Percentiles rank a stretch among this genome's conserved stretches.
These are phyloP conservation scores for Tremella yokohamensis DNA, from an alignment of 768 basidiomycete species.

Conservation along the genomic window DNA sequence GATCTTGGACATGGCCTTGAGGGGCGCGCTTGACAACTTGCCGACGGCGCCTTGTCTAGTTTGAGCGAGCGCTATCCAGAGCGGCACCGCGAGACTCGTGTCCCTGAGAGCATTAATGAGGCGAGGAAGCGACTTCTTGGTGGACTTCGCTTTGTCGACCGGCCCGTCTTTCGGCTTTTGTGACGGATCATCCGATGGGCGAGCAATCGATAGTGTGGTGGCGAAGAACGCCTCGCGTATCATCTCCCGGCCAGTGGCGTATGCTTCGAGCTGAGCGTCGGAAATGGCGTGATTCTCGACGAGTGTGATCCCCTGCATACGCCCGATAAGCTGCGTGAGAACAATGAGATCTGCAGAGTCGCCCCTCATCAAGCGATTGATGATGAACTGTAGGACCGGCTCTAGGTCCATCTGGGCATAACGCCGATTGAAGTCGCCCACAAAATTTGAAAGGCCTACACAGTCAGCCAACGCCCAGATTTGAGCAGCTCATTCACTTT, in stretches of 20 bases:
- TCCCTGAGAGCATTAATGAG: slow-evolving; percentile 47
- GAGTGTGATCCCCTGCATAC: slow-evolving; percentile 92
- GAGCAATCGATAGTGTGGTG: slow-evolving; percentile 39
- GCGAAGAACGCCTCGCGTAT: slow-evolving; percentile 68
- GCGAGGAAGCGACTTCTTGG: slow-evolving; percentile 41
- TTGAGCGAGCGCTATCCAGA: slow-evolving; percentile 87
- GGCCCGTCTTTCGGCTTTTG: slow-evolving; percentile 36
- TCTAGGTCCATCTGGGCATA: slow-evolving; percentile 73
- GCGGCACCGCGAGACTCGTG: slow-evolving; percentile 70
- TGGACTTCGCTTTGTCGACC: slow-evolving; percentile 43
- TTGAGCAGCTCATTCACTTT: slow-evolving; percentile 20
- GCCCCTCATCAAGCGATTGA: slow-evolving; percentile 78
- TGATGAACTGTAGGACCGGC: slow-evolving; percentile 81
- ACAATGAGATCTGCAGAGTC: slow-evolving; percentile 76
- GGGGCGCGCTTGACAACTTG: slow-evolving; percentile 29
- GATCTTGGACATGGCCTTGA: slow-evolving; percentile 62
- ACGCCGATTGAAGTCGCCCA: slow-evolving; percentile 81
- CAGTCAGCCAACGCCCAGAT: slow-evolving; percentile 11
- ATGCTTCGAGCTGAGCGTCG: slow-evolving; percentile 79
- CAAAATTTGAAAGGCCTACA: slow-evolving; percentile 84
- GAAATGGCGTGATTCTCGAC: slow-evolving; percentile 72
- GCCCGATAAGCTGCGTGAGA: slow-evolving; percentile 85
- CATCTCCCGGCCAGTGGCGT: slow-evolving; percentile 84
- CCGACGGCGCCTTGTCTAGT: slow-evolving; percentile 58
- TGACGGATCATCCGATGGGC: slow-evolving; percentile 27